A percentile compares a stretch with the other conserved stretches of the same genome.
Conservation (phyloP, 352 stramenopile genomes). For the Phytophthora hybrid region DNA sequence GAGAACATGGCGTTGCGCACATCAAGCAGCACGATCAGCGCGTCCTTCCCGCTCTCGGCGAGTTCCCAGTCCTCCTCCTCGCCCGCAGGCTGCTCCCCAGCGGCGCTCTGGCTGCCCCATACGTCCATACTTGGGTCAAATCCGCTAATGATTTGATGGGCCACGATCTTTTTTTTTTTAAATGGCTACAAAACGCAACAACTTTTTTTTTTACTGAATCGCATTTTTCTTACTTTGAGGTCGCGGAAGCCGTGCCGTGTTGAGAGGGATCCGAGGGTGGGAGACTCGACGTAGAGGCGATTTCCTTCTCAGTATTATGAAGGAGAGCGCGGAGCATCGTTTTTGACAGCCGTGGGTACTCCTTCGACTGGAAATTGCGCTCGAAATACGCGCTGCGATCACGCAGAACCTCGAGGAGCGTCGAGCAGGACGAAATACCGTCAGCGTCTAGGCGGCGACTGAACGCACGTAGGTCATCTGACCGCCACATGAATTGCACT, state of each 20-base stretch:
- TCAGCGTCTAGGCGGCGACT: conserved; percentile 41
- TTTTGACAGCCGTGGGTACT: conserved; percentile 62
- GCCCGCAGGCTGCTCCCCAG: conserved; percentile 14
- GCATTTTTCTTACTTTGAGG: too few relatives aligned
- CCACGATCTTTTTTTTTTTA: background rate
- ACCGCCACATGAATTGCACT: conserved; percentile 58
- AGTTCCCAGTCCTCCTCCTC: conserved; percentile 75
- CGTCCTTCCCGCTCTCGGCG: conserved; percentile 73
- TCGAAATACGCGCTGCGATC: conserved; percentile 49
- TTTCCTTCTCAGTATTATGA: background rate
- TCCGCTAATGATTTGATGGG: conserved; percentile 6
- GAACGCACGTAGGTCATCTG: conserved; percentile 44
- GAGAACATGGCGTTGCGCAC: conserved; percentile 74
- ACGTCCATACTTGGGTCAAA: conserved; percentile 50
- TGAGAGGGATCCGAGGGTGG: background rate
- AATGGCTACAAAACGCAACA: background rate
- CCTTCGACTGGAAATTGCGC: conserved; percentile 52
- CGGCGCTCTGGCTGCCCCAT: conserved; percentile 43
- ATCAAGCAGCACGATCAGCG: conserved; percentile 82
- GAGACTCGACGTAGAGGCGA: background rate
- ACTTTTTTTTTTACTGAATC: background rate
- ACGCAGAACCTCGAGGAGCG: conserved; percentile 45
- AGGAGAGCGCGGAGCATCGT: conserved; percentile 49
- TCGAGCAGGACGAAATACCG: conserved; percentile 54
- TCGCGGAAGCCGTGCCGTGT: background rate